Base-by-base conservation (phyloP, 225 moss, liverwort and hornwort species). In the Climacium dendroides region DNA sequence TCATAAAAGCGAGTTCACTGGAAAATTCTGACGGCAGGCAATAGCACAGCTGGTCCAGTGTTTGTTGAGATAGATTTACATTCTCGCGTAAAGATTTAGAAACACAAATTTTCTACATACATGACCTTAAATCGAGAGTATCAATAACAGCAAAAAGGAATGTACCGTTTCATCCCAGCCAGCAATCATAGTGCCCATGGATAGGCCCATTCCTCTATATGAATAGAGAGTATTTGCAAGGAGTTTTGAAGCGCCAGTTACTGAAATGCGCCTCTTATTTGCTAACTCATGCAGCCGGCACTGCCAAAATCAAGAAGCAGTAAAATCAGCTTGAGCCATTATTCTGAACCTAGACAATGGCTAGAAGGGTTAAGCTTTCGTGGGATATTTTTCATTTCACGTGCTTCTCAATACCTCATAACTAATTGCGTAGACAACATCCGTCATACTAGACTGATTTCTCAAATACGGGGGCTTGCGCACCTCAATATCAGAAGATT, bases 161-260 rank as follows among this genome's bases (percentile, higher is more conserved):
- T 64, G 53, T 95, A 96, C 97, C 79, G 96, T 97, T 91, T 97
- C 97, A 78, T 97, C 97, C 97, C 97, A 97, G 76, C 97, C 97
- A 85, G 96, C 97, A 89, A 96, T 97, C 97, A 96, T 97, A 62
- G 97, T 97, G 85, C 97, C 97, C 97, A 97, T 97, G 43, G 96
- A 97, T 59, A 97, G 93, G 72, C 97, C 97, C 97, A 97, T 97
- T 93, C 97, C 97, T 92, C 97, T 87, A 34, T 97, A 97, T 12
- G 97, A 97, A 67, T 96, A 97, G 32, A 97, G 88, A 32, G 97
- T 97, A 82, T 97, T 97, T 48, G 97, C 96, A 69, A 97, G 93
- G 78, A 97, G 89, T 84, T 97, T 97, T 39, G 97, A 97, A 74
- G 96, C 97, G 37, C 97, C 97, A 60, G 96, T 96, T 12, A 97